These are phyloP conservation scores for Populus hybrid DNA, from an alignment of 441 rosid species.

Conservation along the genomic window DNA sequence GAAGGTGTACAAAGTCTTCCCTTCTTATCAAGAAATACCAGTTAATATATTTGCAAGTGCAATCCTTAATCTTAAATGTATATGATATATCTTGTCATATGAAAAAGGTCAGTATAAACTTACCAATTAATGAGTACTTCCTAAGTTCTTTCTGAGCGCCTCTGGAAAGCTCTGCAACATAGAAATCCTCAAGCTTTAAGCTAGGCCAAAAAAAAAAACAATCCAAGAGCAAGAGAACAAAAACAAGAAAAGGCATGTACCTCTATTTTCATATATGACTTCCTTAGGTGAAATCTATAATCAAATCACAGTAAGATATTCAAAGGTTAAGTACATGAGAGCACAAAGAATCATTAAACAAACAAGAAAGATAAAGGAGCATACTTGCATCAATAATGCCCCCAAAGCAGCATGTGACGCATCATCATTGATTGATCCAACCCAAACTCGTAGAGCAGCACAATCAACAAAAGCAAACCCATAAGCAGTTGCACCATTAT, in stretches of 20 bases:
- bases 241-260: slow-evolving; percentile 35
- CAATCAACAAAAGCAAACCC: slow-evolving; percentile 99
- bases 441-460: slow-evolving; percentile 88
- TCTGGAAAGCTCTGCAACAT: slow-evolving; percentile 72
- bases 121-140: slow-evolving; percentile 75
- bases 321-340: slow-evolving; percentile 17
- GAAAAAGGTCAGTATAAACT: slow-evolving; percentile 5
- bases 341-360: slow-evolving; percentile 2
- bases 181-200: slow-evolving; percentile 16
- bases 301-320: slow-evolving; percentile 14
- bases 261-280: slow-evolving; percentile 78
- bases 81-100: neutral
- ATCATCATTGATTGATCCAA: slow-evolving; percentile 79
- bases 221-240: slow-evolving; percentile 11
- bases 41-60: neutral
- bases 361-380: slow-evolving; percentile 20
- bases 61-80: neutral
- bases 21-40: slow-evolving; percentile 2
- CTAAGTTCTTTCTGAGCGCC: slow-evolving; percentile 78
- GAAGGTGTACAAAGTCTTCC: neutral
- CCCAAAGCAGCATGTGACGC: slow-evolving; percentile 84
- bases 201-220: neutral
- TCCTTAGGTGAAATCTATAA: slow-evolving; percentile 94
- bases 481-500: slow-evolving; percentile 51
- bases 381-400: slow-evolving; percentile 92